Base-by-base conservation (phyloP, 116 monocot genomes). In the Trichopus zeylanicus region DNA sequence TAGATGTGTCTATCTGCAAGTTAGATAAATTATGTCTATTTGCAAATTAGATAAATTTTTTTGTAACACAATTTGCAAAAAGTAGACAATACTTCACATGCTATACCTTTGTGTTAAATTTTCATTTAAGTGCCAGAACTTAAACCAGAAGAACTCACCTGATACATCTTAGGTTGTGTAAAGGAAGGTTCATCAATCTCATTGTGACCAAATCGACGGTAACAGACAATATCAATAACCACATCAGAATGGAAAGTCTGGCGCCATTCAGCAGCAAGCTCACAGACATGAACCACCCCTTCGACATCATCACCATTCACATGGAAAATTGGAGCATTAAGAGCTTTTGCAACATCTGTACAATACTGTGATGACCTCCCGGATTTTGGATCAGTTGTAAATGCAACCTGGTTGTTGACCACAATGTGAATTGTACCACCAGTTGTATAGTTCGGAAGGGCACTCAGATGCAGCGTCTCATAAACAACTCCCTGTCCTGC, bases 101-200 rank as follows among this genome's bases (percentile, higher is more conserved):
- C 9, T 2, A 7, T 2, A 10, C 39, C 0, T 39, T 39, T 16
- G 12, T 39, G 2, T 16, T 11, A 39, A 39, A 0, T 10, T 3
- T 39, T 39, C 4, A 4, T 42, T 42, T 13, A n/a, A 42, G 42
- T 42, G 12, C 0, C n/a, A 42, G 12, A 42, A 42, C n/a, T 16
- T 3, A 42, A 3, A 42, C n/a, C 18, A n/a, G 42, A 42, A 42
- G 42, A 42, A 42, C 16, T 42, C 42, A 42, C 42, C 42, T 42
- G 42, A n/a, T 42, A 42, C 42, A 42, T 42, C n/a, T 42, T 42
- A 42, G 42, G 42, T n/a, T 42, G 42, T 3, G 42, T 42, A n/a
- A 42, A 42, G n/a, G 42, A 42, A n/a, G 42, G 42, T n/a, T 42
- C 42, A n/a, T 42, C 42, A 42, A 42, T 42, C 42, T 42, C 42